Evolutionary conservation across 176 grass and related monocot genomes (phyloP).

Genomic region (Eremochloa ophiuroides): DNA sequence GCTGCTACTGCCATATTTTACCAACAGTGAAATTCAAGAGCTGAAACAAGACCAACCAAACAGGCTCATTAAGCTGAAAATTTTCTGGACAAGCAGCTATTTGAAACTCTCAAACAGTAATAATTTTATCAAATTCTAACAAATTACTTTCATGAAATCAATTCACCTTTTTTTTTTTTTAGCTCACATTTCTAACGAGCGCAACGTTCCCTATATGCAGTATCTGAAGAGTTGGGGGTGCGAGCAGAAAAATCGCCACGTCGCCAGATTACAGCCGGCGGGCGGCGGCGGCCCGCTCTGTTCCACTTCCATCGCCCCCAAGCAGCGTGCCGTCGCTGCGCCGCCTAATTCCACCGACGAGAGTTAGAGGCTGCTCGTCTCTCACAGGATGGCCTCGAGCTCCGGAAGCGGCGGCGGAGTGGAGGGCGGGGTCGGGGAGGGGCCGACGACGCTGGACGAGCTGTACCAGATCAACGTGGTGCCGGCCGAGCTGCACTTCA

Average conservation of each 20-base stretch:
- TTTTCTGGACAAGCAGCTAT: not conserved
- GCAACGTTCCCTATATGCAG: too few relatives aligned
- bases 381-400: conserved; percentile 42
- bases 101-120: not conserved
- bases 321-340: not conserved
- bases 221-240: not conserved
- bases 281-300: conserved; percentile 19
- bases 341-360: conserved; percentile 12
- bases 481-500: conserved; percentile 86
- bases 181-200: not conserved
- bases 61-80: too few relatives aligned
- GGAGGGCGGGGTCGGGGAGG: conserved; percentile 39
- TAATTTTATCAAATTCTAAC: not conserved
- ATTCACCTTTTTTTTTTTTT: too few relatives aligned
- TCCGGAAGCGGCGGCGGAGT: conserved; percentile 13
- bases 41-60: too few relatives aligned
- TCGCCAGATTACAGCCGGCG: conserved; percentile 29
- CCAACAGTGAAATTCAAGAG: too few relatives aligned
- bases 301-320: not conserved
- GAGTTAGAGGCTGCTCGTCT: not conserved
- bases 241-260: not conserved
- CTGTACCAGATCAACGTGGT: conserved; percentile 88
- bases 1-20: too few relatives aligned
- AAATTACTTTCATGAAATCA: not conserved
- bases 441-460: conserved; percentile 71